Percentiles rank a stretch among this genome's conserved stretches.
Evolutionary conservation across 192 early-diverging fungal genomes (phyloP).

Genomic region (Coemansia sp.): DNA sequence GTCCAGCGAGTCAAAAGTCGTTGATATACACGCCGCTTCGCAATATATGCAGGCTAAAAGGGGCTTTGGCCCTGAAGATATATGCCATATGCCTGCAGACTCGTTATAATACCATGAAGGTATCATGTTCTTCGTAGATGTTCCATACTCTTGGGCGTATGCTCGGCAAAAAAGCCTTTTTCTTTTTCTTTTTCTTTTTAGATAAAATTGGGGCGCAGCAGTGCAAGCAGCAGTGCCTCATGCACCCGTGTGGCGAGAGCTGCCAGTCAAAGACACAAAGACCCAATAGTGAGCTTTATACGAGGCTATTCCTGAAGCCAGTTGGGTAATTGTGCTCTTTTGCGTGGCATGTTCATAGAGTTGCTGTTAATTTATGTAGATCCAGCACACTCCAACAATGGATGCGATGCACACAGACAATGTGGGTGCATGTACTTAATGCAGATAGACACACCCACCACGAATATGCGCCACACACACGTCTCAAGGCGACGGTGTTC

Average conservation of each 20-base stretch:
- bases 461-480: not conserved
- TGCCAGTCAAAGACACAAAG: not conserved
- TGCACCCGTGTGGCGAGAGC: not conserved
- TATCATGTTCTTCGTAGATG: not conserved
- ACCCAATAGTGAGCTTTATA: constrained; percentile 3
- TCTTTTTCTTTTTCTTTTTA: not conserved
- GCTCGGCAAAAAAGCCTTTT: not conserved
- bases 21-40: not conserved
- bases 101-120: not conserved
- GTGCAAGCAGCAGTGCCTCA: not conserved
- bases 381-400: not conserved
- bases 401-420: constrained; percentile 7
- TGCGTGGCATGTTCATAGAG: constrained; percentile 3
- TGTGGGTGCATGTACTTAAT: constrained; percentile 5
- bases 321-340: not conserved
- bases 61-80: not conserved
- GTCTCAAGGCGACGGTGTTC: not conserved
- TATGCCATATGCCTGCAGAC: not conserved
- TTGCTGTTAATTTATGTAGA: constrained; percentile 9
- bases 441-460: not conserved
- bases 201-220: not conserved
- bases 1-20: not conserved
- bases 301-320: not conserved
- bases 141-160: not conserved
- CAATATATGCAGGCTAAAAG: not conserved